Conservation (phyloP, 164 flowering plant species). For the Cinnamomum chago region DNA sequence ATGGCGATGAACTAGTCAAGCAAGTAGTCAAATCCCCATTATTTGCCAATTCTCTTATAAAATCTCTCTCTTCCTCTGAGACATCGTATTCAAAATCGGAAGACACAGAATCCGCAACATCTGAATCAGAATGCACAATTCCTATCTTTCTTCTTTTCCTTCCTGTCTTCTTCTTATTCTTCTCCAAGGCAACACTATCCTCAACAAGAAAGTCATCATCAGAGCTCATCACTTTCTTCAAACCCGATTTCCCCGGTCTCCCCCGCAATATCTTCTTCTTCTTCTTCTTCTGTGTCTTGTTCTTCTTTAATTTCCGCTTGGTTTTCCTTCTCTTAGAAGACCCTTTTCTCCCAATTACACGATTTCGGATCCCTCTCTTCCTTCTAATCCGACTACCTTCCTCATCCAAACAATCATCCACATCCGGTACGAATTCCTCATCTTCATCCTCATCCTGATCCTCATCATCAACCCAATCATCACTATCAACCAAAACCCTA, state of each 20-base stretch:
- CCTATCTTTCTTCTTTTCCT: slow-evolving; percentile 17
- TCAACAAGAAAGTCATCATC: slow-evolving; percentile 28
- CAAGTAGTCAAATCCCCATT: slow-evolving; percentile 30
- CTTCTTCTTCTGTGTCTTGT: slow-evolving; percentile 29
- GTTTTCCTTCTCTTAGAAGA: slow-evolving; percentile 26
- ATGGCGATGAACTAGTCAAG: slow-evolving; percentile 40
- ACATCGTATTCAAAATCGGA: slow-evolving; percentile 72
- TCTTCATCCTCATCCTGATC: slow-evolving; percentile 49
- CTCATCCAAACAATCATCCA: slow-evolving; percentile 47
- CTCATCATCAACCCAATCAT: slow-evolving; percentile 32
- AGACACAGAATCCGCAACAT: slow-evolving; percentile 48
- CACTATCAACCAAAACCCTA: slow-evolving; percentile 19
- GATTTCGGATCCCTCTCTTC: not conserved
- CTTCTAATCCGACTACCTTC: slow-evolving; percentile 7
- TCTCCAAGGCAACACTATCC: slow-evolving; percentile 17
- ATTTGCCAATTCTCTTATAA: slow-evolving; percentile 56
- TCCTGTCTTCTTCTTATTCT: slow-evolving; percentile 14
- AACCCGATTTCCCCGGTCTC: slow-evolving; percentile 12
- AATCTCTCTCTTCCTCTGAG: slow-evolving; percentile 90
- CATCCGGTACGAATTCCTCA: slow-evolving; percentile 55
- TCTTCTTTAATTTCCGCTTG: slow-evolving; percentile 34
- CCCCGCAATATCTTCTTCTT: slow-evolving; percentile 7
- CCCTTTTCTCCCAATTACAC: slow-evolving; percentile 20
- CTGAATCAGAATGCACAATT: slow-evolving; percentile 56
- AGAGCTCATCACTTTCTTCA: slow-evolving; percentile 27